phyloP scores from a whole-genome alignment of 2,329 filamentous ascomycete species.

The Ceratocystis eucalypticola region DNA sequence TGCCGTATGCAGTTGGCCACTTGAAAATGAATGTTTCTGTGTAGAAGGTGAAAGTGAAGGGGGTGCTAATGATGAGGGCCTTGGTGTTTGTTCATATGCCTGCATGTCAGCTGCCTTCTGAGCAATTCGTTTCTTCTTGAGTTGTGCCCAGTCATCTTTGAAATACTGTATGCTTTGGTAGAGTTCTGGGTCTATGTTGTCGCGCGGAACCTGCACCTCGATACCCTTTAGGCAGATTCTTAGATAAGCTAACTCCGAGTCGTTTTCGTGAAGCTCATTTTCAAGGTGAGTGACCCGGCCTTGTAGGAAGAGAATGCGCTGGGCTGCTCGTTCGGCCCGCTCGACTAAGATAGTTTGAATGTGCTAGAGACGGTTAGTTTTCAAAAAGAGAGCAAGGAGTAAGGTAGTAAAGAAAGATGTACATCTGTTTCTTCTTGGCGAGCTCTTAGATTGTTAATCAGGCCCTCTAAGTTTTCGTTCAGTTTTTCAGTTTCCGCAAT shows the following conservation, averaged over 20 bases:
- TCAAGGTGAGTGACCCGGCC: conserved; percentile 46
- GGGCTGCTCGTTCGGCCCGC: conserved; percentile 42
- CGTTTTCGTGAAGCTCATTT: conserved; percentile 41
- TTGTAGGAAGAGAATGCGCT: conserved; percentile 47
- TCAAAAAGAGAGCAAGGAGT: background rate
- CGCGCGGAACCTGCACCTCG: conserved; percentile 42
- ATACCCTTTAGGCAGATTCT: conserved; percentile 50
- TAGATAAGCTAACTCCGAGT: conserved; percentile 47
- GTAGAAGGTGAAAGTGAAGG: background rate
- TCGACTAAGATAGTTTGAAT: conserved; percentile 48
- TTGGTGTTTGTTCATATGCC: background rate
- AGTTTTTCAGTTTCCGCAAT: conserved; percentile 29
- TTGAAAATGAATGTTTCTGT: background rate
- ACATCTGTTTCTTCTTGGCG: conserved; percentile 47
- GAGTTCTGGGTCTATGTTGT: conserved; percentile 44
- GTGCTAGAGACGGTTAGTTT: conserved; percentile 33
- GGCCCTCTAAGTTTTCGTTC: conserved; percentile 36
- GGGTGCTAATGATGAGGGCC: background rate
- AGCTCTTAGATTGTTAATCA: conserved; percentile 38
- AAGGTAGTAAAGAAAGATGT: conserved; percentile 20
- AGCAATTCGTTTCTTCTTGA: conserved; percentile 33
- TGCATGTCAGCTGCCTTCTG: background rate
- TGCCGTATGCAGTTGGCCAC: background rate
- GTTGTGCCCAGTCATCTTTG: conserved; percentile 44
- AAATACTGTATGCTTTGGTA: conserved; percentile 46